These are phyloP conservation scores for Selaginella tamariscina DNA, from an alignment of 75 land plant genomes.

Conservation along the genomic window DNA sequence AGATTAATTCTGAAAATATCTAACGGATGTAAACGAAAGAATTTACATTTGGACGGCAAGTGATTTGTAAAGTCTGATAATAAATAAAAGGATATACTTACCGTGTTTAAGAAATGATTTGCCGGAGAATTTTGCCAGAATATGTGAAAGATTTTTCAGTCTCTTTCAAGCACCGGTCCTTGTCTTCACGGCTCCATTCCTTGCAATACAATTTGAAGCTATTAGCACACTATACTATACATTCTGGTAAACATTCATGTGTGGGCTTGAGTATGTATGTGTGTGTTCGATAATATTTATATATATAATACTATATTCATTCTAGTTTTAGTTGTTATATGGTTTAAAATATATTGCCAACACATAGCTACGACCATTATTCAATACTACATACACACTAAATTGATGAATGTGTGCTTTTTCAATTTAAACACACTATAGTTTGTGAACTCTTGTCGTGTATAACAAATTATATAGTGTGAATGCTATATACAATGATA, in stretches of 20 bases:
- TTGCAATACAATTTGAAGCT: conserved; percentile 21
- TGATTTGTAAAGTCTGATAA: no score
- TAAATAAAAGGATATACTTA: no score
- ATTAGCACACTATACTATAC: background rate
- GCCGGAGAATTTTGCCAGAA: conserved; percentile 61
- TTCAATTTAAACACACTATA: background rate
- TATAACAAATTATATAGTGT: background rate
- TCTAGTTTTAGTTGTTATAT: background rate
- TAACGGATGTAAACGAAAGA: no score
- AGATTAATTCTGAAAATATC: no score
- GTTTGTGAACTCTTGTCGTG: background rate
- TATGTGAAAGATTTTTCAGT: conserved; percentile 53
- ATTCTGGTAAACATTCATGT: background rate
- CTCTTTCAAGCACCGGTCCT: conserved; percentile 67
- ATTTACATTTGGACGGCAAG: no score
- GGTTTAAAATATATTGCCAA: background rate
- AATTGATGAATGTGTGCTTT: background rate
- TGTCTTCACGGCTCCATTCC: conserved; percentile 75
- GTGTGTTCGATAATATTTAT: no score
- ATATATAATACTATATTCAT: no score
- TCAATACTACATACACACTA: background rate
- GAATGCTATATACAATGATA: background rate
- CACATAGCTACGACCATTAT: background rate
- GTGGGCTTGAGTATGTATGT: no score
- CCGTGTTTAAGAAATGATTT: conserved; percentile 66